These are phyloP conservation scores for Fusarium haematococcum DNA, from an alignment of 2,329 filamentous ascomycete genomes.

Conservation along the genomic window DNA sequence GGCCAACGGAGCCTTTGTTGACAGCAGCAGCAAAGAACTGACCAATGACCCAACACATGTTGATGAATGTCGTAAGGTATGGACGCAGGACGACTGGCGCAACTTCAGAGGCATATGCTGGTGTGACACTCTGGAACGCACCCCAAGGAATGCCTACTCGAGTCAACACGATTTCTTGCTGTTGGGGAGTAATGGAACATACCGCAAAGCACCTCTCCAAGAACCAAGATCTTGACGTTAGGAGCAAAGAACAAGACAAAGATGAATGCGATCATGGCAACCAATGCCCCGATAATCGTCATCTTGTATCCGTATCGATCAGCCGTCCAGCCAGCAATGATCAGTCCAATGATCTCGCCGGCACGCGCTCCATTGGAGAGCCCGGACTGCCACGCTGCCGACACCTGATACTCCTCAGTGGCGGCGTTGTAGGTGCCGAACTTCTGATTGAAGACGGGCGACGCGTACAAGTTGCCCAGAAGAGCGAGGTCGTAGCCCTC, in stretches of 20 bases:
- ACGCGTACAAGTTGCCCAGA: slow-evolving; percentile 62
- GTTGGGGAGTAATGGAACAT: slow-evolving; percentile 2
- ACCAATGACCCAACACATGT: slow-evolving; percentile 69
- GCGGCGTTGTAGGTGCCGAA: slow-evolving; percentile 55
- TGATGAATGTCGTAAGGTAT: slow-evolving; percentile 66
- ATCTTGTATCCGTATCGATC: slow-evolving; percentile 64
- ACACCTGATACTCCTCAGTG: slow-evolving; percentile 58
- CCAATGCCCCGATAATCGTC: slow-evolving; percentile 61
- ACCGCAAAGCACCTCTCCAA: slow-evolving; percentile 61
- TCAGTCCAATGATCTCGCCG: slow-evolving; percentile 67
- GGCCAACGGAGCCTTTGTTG: slow-evolving; percentile 55
- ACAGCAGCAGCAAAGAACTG: slow-evolving; percentile 64
- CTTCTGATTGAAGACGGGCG: slow-evolving; percentile 57
- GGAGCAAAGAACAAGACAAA: slow-evolving; percentile 66
- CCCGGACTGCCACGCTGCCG: slow-evolving; percentile 68
- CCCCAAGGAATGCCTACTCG: slow-evolving; percentile 63
- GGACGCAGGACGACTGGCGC: slow-evolving; percentile 61
- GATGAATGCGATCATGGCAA: slow-evolving; percentile 61
- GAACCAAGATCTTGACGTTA: slow-evolving; percentile 58
- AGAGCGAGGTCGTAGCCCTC: slow-evolving; percentile 65
- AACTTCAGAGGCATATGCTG: slow-evolving; percentile 66
- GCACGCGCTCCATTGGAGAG: slow-evolving; percentile 65
- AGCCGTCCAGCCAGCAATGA: slow-evolving; percentile 64
- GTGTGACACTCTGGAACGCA: slow-evolving; percentile 63
- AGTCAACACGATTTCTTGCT: slow-evolving; percentile 11